Conservation (phyloP, 495 filamentous ascomycete species). For the Penicillium soppii region DNA sequence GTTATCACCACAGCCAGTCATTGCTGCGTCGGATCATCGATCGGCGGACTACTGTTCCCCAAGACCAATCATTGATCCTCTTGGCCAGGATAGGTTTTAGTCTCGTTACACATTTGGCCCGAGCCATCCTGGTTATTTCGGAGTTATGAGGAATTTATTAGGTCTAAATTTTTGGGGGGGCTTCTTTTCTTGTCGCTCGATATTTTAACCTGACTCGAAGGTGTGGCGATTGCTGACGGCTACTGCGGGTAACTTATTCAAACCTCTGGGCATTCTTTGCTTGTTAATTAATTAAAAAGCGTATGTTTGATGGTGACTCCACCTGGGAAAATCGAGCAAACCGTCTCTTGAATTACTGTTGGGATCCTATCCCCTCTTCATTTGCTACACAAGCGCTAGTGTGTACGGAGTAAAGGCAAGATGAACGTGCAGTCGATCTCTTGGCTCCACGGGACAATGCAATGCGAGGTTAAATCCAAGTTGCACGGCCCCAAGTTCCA, state of each 20-base stretch:
- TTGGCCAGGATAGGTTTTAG: slow-evolving; percentile 1
- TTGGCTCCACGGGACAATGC: slow-evolving; percentile 31
- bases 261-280: neutral
- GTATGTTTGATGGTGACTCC: no score
- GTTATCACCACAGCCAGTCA: slow-evolving; percentile 28
- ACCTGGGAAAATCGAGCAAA: no score
- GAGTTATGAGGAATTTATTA: slow-evolving; percentile 6
- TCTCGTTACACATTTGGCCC: slow-evolving; percentile 27
- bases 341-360: no score
- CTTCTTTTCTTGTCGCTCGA: neutral
- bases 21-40: slow-evolving; percentile 31
- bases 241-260: slow-evolving; percentile 11
- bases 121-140: slow-evolving; percentile 15
- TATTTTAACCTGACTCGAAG: neutral
- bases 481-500: slow-evolving; percentile 22
- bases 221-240: slow-evolving; percentile 5
- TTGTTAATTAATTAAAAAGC: no score
- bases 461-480: slow-evolving; percentile 35
- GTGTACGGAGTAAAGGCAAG: slow-evolving; percentile 9
- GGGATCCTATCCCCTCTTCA: neutral
- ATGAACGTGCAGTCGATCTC: slow-evolving; percentile 38
- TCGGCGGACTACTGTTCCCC: slow-evolving; percentile 26
- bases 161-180: neutral
- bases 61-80: slow-evolving; percentile 2
- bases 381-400: slow-evolving; percentile 3